Percentiles rank a stretch among this genome's conserved stretches.
Evolutionary conservation across 305 asterid genomes (phyloP).

Genomic region (Withania somnifera): DNA sequence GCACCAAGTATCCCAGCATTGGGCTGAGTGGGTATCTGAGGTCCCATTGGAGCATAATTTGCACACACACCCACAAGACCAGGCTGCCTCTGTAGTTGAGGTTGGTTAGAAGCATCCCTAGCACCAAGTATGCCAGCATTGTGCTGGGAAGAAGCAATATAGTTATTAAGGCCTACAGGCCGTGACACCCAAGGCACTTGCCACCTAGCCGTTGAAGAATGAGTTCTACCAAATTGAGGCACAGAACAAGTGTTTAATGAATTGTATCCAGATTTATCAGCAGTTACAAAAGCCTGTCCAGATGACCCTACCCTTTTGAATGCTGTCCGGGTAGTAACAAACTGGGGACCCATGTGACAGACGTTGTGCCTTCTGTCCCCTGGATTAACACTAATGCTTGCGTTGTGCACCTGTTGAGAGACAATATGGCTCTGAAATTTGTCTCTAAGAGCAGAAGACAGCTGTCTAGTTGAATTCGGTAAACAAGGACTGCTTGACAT

Average conservation of each 20-base stretch:
- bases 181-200: conserved; percentile 6
- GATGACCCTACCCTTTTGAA: conserved; percentile 27
- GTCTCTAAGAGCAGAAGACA: conserved; percentile 15
- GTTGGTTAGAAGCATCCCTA: conserved; percentile 12
- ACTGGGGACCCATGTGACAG: conserved; percentile 21
- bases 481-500: conserved; percentile 18
- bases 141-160: conserved; percentile 6
- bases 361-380: conserved; percentile 15
- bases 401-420: conserved; percentile 14
- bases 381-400: conserved; percentile 10
- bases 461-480: conserved; percentile 15
- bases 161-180: conserved; percentile 2
- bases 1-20: conserved; percentile 8
- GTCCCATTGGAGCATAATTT: background rate
- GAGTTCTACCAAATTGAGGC: conserved; percentile 14
- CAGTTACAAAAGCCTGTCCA: conserved; percentile 13
- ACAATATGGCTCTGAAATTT: conserved; percentile 13
- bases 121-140: conserved; percentile 9
- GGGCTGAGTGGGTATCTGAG: conserved; percentile 5
- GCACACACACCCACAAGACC: conserved; percentile 9
- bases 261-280: conserved; percentile 11
- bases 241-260: background rate
- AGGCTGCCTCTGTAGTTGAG: conserved; percentile 29
- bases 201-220: conserved; percentile 16
- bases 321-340: conserved; percentile 17